These are phyloP conservation scores for Myxozyma monticola DNA, from an alignment of 805 yeast species.

Conservation along the genomic window DNA sequence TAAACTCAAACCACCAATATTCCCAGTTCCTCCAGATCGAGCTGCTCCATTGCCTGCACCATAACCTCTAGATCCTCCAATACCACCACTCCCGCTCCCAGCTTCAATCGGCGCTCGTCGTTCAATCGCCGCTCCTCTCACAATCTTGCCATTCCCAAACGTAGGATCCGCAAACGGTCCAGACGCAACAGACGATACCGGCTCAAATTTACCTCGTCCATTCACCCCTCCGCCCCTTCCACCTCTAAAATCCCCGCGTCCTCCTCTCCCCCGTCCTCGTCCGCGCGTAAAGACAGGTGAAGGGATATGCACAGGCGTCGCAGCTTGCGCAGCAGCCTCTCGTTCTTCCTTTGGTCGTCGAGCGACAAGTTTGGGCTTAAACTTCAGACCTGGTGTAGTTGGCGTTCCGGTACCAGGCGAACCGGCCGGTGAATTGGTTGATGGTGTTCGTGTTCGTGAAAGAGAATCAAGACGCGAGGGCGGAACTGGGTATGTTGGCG, in stretches of 20 bases:
- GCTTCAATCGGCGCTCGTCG: slow-evolving; percentile 6
- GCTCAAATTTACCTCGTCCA: slow-evolving; percentile 15
- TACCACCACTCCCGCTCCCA: background rate
- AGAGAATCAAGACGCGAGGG: slow-evolving; percentile 7
- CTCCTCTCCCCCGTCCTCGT: slow-evolving; percentile 15
- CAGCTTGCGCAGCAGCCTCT: slow-evolving; percentile 24
- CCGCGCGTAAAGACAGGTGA: slow-evolving; percentile 10
- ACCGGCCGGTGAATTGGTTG: background rate
- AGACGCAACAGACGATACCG: slow-evolving; percentile 19
- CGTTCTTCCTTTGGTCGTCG: slow-evolving; percentile 63
- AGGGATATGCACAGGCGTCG: slow-evolving; percentile 1
- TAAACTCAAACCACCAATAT: background rate
- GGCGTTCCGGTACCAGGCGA: background rate
- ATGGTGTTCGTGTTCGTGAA: background rate
- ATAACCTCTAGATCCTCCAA: background rate
- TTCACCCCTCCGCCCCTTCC: slow-evolving; percentile 15
- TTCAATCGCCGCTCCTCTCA: slow-evolving; percentile 8
- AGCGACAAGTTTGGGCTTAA: slow-evolving; percentile 80
- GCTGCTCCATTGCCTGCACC: background rate
- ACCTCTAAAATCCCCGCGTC: slow-evolving; percentile 3
- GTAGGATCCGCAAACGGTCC: slow-evolving; percentile 29
- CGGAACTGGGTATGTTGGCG: background rate
- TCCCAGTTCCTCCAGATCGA: background rate
- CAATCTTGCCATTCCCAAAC: slow-evolving; percentile 17
- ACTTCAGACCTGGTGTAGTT: slow-evolving; percentile 44